Percentiles rank a stretch among this genome's conserved stretches.
Conservation (phyloP, 2,329 filamentous ascomycete genomes). For the Ophiocordyceps sinensis region DNA sequence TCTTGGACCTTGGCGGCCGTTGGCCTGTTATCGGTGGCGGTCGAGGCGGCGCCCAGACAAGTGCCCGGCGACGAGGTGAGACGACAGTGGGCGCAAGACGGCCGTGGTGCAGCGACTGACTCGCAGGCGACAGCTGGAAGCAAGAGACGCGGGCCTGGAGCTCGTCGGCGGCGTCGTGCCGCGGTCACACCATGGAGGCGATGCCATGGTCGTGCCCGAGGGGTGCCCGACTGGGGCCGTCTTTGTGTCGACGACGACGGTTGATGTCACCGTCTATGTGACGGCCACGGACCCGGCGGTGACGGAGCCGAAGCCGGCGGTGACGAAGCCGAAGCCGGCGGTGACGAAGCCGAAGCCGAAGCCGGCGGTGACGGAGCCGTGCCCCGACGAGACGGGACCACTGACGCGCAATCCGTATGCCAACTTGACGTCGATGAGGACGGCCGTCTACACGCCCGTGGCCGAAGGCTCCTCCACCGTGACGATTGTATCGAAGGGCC, state of each 20-base stretch:
- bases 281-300: conserved; percentile 9
- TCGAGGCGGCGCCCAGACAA: conserved; percentile 11
- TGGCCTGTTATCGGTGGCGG: conserved; percentile 11
- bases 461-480: too few species aligned
- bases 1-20: conserved; percentile 8
- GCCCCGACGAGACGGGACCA: neutral
- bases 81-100: neutral
- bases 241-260: conserved; percentile 15
- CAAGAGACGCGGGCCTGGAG: neutral
- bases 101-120: neutral
- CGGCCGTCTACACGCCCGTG: too few species aligned
- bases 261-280: conserved; percentile 17
- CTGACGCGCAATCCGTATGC: neutral
- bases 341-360: conserved; percentile 1
- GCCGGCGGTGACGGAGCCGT: neutral
- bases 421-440: neutral
- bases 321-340: neutral
- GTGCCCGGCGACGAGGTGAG: neutral
- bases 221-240: conserved; percentile 11
- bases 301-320: too few species aligned
- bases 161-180: neutral
- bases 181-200: conserved; percentile 3
- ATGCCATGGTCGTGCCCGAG: neutral
- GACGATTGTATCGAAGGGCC: too few species aligned
- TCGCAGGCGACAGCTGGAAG: neutral